Evolutionary conservation across 2,329 filamentous ascomycete genomes (phyloP).

Genomic region (Magnaporthales sp.): DNA sequence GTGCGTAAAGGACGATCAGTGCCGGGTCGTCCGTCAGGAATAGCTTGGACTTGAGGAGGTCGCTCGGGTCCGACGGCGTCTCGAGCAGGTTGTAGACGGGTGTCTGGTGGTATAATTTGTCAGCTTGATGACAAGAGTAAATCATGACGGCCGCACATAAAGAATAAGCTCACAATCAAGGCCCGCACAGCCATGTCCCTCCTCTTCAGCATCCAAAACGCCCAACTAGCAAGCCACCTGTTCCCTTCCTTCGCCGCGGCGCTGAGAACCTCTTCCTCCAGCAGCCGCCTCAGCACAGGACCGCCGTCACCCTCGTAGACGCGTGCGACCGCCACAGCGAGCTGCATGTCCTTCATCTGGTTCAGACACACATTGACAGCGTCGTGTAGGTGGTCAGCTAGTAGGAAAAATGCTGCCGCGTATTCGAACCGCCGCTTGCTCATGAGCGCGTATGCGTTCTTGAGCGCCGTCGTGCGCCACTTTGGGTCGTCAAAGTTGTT

Average conservation of each 20-base stretch:
- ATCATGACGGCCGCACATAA: background rate
- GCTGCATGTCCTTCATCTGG: conserved; percentile 79
- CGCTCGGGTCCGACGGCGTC: conserved; percentile 56
- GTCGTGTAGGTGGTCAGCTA: conserved; percentile 77
- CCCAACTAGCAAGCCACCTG: conserved; percentile 91
- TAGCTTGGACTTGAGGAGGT: conserved; percentile 56
- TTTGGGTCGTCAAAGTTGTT: conserved; percentile 84
- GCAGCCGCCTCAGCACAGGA: conserved; percentile 60
- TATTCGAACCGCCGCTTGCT: conserved; percentile 89
- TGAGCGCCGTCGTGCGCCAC: conserved; percentile 83
- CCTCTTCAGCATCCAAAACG: conserved; percentile 81
- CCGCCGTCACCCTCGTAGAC: conserved; percentile 83
- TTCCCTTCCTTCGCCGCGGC: conserved; percentile 75
- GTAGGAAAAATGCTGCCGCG: conserved; percentile 88
- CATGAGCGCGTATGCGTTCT: conserved; percentile 93
- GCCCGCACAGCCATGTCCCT: conserved; percentile 77
- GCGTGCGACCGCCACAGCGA: conserved; percentile 79
- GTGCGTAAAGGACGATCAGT: conserved; percentile 76
- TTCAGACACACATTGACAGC: conserved; percentile 80
- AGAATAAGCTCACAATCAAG: conserved; percentile 56
- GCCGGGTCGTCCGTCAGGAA: conserved; percentile 90
- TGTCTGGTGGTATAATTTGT: conserved; percentile 37
- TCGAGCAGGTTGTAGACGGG: conserved; percentile 69
- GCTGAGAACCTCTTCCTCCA: conserved; percentile 72
- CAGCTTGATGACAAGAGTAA: no score